A percentile compares a stretch with the other conserved stretches of the same genome.
Conservation (phyloP, 768 basidiomycete genomes). For the Mycena vitilis region DNA sequence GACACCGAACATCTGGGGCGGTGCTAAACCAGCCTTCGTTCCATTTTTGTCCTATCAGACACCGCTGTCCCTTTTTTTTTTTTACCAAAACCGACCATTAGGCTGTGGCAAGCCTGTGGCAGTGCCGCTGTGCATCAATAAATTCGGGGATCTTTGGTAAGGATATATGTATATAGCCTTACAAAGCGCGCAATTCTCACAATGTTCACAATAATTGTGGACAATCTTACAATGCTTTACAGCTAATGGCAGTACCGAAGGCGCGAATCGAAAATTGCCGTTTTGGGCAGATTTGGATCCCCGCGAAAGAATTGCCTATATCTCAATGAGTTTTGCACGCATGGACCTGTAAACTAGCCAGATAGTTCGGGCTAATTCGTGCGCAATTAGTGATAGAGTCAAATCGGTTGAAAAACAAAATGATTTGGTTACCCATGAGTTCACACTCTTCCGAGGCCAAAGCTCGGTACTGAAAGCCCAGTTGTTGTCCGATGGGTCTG, state of each 20-base stretch:
- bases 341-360: background rate
- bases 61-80: too few relatives aligned
- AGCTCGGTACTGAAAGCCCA: background rate
- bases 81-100: too few relatives aligned
- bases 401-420: background rate
- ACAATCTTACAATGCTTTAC: too few relatives aligned
- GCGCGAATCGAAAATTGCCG: constrained; percentile 1
- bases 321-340: background rate
- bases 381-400: constrained; percentile 6
- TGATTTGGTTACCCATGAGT: background rate
- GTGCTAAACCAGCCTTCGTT: too few relatives aligned
- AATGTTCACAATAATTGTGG: too few relatives aligned
- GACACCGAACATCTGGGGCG: too few relatives aligned
- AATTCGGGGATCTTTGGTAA: too few relatives aligned
- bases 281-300: constrained; percentile 9
- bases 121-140: too few relatives aligned
- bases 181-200: too few relatives aligned
- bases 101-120: too few relatives aligned
- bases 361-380: background rate
- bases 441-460: background rate
- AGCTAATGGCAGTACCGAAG: constrained; percentile 11
- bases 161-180: too few relatives aligned
- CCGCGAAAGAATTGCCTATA: background rate
- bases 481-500: background rate
- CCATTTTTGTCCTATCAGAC: too few relatives aligned